Conservation (phyloP, 352 stramenopile species). For the Elongisporangium undulatum region DNA sequence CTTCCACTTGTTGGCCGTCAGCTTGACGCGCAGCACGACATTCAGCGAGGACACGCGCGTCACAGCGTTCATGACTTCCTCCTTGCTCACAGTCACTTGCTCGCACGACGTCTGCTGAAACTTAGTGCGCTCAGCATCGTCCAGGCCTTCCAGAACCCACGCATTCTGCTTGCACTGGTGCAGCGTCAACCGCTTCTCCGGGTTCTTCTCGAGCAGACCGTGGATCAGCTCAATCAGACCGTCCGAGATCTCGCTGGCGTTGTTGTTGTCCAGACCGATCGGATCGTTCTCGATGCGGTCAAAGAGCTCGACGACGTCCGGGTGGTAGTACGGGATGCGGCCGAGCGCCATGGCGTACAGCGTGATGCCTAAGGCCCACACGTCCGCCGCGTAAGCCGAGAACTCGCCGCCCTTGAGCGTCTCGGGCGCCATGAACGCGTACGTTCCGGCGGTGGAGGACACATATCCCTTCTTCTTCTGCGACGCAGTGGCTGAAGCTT, state of each 20-base stretch:
- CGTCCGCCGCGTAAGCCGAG: slow-evolving; percentile 76
- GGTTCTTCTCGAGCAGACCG: slow-evolving; percentile 71
- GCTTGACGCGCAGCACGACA: slow-evolving; percentile 72
- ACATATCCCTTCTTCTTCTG: slow-evolving; percentile 69
- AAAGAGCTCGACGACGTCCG: slow-evolving; percentile 78
- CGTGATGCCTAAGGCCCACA: slow-evolving; percentile 86
- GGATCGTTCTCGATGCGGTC: slow-evolving; percentile 72
- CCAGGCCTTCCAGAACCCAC: slow-evolving; percentile 61
- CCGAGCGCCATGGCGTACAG: slow-evolving; percentile 79
- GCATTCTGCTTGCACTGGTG: slow-evolving; percentile 61
- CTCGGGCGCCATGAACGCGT: slow-evolving; percentile 83
- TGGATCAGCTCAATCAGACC: slow-evolving; percentile 41
- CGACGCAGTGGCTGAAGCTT: slow-evolving; percentile 6
- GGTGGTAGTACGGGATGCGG: slow-evolving; percentile 78
- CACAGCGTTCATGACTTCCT: slow-evolving; percentile 64
- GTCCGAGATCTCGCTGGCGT: slow-evolving; percentile 17
- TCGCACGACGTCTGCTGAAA: slow-evolving; percentile 54
- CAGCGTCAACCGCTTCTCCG: slow-evolving; percentile 63
- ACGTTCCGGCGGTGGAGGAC: slow-evolving; percentile 75
- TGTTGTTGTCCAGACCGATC: slow-evolving; percentile 35
- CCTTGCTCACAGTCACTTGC: slow-evolving; percentile 44
- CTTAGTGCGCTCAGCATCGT: slow-evolving; percentile 21
- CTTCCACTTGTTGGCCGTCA: slow-evolving; percentile 77
- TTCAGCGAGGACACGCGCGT: slow-evolving; percentile 73
- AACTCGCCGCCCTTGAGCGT: slow-evolving; percentile 77